Percentiles rank a stretch among this genome's conserved stretches.
phyloP scores from a whole-genome alignment of 2,329 filamentous ascomycete species.

The Parastagonospora nodorum region DNA sequence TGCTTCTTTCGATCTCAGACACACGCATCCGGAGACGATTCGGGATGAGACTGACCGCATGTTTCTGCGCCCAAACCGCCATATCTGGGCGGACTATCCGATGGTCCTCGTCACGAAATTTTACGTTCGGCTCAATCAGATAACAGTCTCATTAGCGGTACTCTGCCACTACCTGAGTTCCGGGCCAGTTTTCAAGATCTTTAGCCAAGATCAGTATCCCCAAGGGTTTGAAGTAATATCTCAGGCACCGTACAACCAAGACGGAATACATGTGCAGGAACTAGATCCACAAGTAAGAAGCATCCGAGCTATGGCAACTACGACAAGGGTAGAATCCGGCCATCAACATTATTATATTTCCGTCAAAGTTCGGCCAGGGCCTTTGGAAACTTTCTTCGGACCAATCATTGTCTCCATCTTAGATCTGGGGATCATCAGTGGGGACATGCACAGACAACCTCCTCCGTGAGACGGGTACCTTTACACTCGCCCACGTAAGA shows the following conservation, averaged over 20 bases:
- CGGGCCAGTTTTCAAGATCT: neutral
- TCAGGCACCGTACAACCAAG: neutral
- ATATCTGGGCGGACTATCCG: neutral
- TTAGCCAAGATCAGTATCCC: neutral
- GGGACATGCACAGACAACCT: too few relatives aligned
- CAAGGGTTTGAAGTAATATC: neutral
- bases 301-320: neutral
- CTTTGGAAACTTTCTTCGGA: neutral
- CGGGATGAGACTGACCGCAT: slow-evolving; percentile 2
- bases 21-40: neutral
- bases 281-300: slow-evolving; percentile 1
- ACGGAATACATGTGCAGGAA: slow-evolving; percentile 1
- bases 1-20: neutral
- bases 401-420: neutral
- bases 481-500: too few relatives aligned
- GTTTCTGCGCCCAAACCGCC: slow-evolving; percentile 1
- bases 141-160: neutral
- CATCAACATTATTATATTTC: neutral
- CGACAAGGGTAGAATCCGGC: neutral
- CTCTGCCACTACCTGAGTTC: neutral
- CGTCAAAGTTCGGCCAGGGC: neutral
- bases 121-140: neutral
- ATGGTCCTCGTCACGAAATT: slow-evolving; percentile 2
- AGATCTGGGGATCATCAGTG: too few relatives aligned
- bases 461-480: too few relatives aligned